Conservation (phyloP, 169 alveolate species). For the Plasmodium cynomolgi region DNA sequence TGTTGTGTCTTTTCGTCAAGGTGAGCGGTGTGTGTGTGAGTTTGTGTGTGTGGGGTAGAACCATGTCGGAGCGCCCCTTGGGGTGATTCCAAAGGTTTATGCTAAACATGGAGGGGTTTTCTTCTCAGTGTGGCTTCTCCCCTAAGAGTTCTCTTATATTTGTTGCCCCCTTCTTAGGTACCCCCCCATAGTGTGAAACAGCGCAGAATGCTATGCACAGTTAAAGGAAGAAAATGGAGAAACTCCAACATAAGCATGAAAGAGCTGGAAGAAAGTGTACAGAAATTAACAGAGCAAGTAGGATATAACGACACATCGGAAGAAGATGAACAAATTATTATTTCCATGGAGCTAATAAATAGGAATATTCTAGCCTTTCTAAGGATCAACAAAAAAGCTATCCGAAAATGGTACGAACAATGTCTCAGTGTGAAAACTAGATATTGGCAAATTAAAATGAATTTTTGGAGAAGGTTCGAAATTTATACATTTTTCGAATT, state of each 20-base stretch:
- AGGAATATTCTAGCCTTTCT: neutral
- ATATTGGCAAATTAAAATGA: slow-evolving; percentile 7
- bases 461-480: slow-evolving; percentile 3
- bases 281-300: neutral
- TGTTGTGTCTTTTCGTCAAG: neutral
- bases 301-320: neutral
- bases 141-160: neutral
- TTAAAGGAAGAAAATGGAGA: neutral
- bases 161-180: neutral
- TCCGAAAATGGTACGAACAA: neutral
- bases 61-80: neutral
- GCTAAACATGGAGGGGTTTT: neutral
- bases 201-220: neutral
- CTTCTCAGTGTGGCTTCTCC: neutral
- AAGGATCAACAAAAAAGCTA: neutral
- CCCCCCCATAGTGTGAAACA: neutral
- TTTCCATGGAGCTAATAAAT: neutral
- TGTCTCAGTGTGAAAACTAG: neutral
- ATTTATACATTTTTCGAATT: neutral
- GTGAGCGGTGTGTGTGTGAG: neutral
- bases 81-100: neutral
- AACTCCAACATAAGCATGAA: neutral
- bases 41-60: neutral
- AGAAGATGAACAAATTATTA: neutral
- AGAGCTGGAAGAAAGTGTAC: neutral